Conservation (phyloP, 164 flowering plant genomes). For the Liriodendron chinense region DNA sequence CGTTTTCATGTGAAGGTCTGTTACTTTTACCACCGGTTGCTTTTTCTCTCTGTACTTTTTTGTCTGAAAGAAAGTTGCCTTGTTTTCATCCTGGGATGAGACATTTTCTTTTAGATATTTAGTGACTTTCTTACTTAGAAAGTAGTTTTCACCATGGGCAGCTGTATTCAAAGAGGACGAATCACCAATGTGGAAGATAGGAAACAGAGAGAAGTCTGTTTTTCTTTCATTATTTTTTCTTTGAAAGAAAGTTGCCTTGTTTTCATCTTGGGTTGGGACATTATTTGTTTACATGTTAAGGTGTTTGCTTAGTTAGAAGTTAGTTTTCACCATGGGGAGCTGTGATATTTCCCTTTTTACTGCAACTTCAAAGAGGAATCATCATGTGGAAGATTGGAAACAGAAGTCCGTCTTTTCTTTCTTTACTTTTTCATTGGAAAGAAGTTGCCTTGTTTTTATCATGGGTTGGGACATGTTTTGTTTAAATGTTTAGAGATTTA, state of each 20-base stretch:
- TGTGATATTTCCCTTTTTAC: conserved; percentile 78
- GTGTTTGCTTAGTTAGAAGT: not conserved
- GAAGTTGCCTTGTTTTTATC: not conserved
- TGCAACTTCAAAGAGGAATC: conserved; percentile 83
- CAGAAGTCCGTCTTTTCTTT: conserved; percentile 27
- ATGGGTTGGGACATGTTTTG: too few species aligned
- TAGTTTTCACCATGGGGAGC: conserved; percentile 31
- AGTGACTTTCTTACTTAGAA: not conserved
- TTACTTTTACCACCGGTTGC: not conserved
- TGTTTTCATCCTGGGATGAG: too few species aligned
- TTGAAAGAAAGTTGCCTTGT: not conserved
- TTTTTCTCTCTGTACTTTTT: not conserved
- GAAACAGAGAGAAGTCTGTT: conserved; percentile 51
- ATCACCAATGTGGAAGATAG: conserved; percentile 77
- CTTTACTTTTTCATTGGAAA: not conserved
- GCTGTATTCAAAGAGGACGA: conserved; percentile 77
- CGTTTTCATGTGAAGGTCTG: not conserved
- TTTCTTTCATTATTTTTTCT: not conserved
- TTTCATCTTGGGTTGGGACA: too few species aligned
- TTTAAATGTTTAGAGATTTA: too few species aligned
- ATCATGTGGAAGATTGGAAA: conserved; percentile 74
- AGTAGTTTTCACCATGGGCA: conserved; percentile 19
- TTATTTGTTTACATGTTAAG: too few species aligned
- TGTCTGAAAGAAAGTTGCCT: not conserved
- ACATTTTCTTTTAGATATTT: too few species aligned